phyloP scores from a whole-genome alignment of 805 yeast genomes.

The Ogataea trehaloabstinens region DNA sequence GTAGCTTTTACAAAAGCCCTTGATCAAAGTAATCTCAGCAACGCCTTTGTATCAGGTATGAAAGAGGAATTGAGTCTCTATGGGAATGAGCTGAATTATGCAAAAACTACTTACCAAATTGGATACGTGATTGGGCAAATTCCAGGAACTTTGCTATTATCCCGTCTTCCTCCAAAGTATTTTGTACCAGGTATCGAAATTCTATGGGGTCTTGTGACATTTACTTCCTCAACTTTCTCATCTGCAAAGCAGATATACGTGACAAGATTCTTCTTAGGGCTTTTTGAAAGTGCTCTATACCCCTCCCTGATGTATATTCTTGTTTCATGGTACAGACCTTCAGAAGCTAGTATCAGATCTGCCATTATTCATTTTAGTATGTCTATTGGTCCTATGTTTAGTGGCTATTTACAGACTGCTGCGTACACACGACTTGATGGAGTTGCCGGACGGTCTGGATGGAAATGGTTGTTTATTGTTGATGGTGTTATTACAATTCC shows the following conservation, averaged over 20 bases:
- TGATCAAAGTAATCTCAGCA: constrained; percentile 54
- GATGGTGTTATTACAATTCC: constrained; percentile 56
- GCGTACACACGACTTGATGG: constrained; percentile 45
- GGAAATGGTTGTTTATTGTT: constrained; percentile 67
- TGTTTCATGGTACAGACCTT: constrained; percentile 43
- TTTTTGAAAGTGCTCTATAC: constrained; percentile 55
- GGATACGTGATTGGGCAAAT: constrained; percentile 60
- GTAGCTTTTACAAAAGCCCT: constrained; percentile 53
- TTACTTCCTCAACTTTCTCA: constrained; percentile 48
- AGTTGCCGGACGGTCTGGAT: constrained; percentile 45
- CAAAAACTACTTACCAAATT: constrained; percentile 53
- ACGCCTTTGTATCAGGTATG: constrained; percentile 65
- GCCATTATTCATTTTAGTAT: constrained; percentile 40
- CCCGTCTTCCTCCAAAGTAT: constrained; percentile 51
- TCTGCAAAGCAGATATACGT: constrained; percentile 52
- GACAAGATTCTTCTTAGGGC: constrained; percentile 60
- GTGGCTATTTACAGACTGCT: constrained; percentile 58
- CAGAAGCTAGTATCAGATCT: constrained; percentile 33
- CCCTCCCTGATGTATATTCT: constrained; percentile 38
- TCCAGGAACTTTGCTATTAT: constrained; percentile 56
- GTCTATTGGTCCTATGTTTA: constrained; percentile 49
- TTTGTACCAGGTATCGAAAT: constrained; percentile 54
- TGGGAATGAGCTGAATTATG: constrained; percentile 59
- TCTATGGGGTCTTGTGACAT: constrained; percentile 63
- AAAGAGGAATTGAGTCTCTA: constrained; percentile 49